A percentile compares a stretch with the other conserved stretches of the same genome.
Conservation (phyloP, 2,329 filamentous ascomycete species). For the Monosporascus sp. region DNA sequence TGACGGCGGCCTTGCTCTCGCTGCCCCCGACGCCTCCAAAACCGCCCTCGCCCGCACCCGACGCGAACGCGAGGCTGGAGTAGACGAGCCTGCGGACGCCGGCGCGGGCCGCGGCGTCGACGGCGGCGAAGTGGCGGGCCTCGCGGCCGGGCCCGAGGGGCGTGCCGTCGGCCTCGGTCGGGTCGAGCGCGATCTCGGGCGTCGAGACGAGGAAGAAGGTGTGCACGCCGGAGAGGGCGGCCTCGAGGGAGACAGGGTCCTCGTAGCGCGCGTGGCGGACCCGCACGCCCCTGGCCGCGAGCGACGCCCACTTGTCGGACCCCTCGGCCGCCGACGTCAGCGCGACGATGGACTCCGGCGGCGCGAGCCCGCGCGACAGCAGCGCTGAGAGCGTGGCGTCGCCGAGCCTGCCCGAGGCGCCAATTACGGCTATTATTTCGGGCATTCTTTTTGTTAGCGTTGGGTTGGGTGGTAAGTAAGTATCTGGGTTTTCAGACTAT, state of each 20-base stretch:
- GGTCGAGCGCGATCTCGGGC: conserved; percentile 20
- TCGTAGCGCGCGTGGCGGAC: conserved; percentile 51
- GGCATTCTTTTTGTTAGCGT: conserved; percentile 5
- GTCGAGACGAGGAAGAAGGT: conserved; percentile 50
- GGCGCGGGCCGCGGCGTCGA: conserved; percentile 46
- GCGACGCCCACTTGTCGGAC: conserved; percentile 34
- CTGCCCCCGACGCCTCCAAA: conserved; percentile 27
- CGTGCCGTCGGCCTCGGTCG: conserved; percentile 10
- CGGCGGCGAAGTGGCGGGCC: conserved; percentile 38
- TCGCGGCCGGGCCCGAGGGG: conserved; percentile 27
- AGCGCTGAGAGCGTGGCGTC: conserved; percentile 46
- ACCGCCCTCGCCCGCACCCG: neutral
- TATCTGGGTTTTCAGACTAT: neutral
- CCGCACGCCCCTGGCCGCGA: conserved; percentile 35
- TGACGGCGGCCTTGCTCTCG: conserved; percentile 45
- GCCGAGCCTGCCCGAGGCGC: conserved; percentile 49
- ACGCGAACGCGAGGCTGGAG: conserved; percentile 51
- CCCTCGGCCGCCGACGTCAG: conserved; percentile 38
- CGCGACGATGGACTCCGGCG: conserved; percentile 19
- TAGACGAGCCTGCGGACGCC: conserved; percentile 54
- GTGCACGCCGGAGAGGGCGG: conserved; percentile 45
- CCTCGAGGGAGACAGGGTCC: conserved; percentile 35
- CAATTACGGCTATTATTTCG: conserved; percentile 40
- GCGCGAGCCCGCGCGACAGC: conserved; percentile 29
- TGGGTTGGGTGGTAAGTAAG: neutral